Conservation (phyloP, 192 early-diverging fungal genomes). For the Umbelopsis ramanniana region DNA sequence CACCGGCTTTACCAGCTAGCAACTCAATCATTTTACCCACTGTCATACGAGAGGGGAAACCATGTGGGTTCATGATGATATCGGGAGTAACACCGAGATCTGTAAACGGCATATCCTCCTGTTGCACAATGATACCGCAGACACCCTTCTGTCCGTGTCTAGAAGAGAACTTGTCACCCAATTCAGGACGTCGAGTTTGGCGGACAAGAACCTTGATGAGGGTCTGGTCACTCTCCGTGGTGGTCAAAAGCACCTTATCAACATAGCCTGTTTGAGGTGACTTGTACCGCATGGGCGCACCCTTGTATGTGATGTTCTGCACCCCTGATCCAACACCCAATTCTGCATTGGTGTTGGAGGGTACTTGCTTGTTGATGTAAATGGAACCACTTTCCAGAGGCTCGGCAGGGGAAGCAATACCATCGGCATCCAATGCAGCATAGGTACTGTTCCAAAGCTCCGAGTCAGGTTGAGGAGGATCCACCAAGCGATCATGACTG, state of each 20-base stretch:
- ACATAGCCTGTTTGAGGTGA: conserved; percentile 89
- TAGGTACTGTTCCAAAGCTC: conserved; percentile 55
- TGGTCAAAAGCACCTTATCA: conserved; percentile 93
- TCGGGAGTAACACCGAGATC: conserved; percentile 91
- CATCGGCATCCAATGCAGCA: conserved; percentile 83
- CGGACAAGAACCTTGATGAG: conserved; percentile 89
- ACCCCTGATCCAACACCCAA: conserved; percentile 55
- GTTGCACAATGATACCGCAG: conserved; percentile 94
- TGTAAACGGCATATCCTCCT: conserved; percentile 97
- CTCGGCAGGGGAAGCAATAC: conserved; percentile 87
- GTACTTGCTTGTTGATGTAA: conserved; percentile 88
- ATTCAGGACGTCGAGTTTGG: conserved; percentile 92
- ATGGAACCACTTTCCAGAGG: conserved; percentile 70
- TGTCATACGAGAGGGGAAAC: conserved; percentile 99
- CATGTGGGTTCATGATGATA: conserved; percentile 99
- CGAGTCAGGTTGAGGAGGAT: conserved; percentile 51
- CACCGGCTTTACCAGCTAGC: conserved; percentile 94
- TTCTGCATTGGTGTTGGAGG: conserved; percentile 71
- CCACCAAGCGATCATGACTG: conserved; percentile 74
- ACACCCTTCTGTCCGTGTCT: conserved; percentile 99
- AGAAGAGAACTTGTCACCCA: conserved; percentile 98
- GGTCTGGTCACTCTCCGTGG: conserved; percentile 89
- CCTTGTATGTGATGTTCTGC: conserved; percentile 65
- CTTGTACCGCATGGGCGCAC: conserved; percentile 83
- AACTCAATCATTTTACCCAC: conserved; percentile 99